Base-by-base conservation (phyloP, 352 stramenopile genomes). In the Phytophthora citrophthora region DNA sequence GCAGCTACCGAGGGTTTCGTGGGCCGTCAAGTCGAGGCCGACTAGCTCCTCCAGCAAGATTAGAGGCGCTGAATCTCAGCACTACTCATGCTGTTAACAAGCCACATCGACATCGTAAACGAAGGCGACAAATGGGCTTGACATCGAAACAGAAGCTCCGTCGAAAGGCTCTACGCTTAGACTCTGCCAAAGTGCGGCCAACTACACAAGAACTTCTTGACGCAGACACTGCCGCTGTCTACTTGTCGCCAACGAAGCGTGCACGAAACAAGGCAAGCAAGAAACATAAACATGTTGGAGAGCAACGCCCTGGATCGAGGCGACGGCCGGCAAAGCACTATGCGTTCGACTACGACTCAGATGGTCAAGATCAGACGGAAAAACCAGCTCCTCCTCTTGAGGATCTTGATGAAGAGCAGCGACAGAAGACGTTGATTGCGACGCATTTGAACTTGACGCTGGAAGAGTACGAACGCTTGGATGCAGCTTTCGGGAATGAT, bases 391-490 rank as follows among this genome's bases (percentile, higher is more conserved):
- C 72, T 24, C 60, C 54, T 5, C 18, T 64, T 43, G 80, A 83
- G 45, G 80, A 89, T 34, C 38, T 79, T 2, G 76, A 89, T 10
- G 84, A 93, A 62, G 70, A 72, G 34, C 68, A 66, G 9, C 70
- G 78, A 2, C 78, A 88, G 54, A 84, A 82, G 26, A 29, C 46
- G 8, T 27, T 72, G 8, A 85, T 89, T 32, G 81, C 83, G 0
- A 70, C 77, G 1, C 83, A 92, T 32, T 75, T 92, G 15, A 83
- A 87, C 16, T 61, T 94, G 24, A 81, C 76, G 5, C 39, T 93
- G 11, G 82, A 90, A 1, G 86, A 91, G 48, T 91, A 90, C 63
- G 83, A 91, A 7, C 70, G 68, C 3, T 61, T 91, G 5, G 82
- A 93, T 54, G 76, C 71, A 6, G 81, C 79, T 4, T 91, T 91